phyloP scores from a whole-genome alignment of 257 asterid species.

The Nicotiana knightiana region DNA sequence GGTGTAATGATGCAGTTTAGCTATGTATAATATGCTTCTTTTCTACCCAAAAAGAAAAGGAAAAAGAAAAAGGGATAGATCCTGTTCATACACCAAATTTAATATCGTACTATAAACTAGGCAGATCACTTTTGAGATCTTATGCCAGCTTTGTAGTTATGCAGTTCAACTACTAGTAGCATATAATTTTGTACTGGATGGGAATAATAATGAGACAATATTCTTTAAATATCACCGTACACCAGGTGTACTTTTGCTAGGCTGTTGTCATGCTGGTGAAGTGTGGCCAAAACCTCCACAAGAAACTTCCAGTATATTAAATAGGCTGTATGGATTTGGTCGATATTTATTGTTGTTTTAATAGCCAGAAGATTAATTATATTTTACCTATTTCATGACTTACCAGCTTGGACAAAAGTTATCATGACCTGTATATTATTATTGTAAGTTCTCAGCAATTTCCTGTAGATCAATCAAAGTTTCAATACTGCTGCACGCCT shows the following conservation, averaged over 20 bases:
- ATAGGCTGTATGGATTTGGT: neutral
- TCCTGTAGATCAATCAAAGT: neutral
- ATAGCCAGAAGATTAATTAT: neutral
- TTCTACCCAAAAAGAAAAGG: neutral
- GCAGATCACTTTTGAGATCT: neutral
- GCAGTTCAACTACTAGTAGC: neutral
- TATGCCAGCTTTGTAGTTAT: neutral
- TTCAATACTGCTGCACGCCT: neutral
- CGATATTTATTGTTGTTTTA: neutral
- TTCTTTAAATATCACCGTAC: neutral
- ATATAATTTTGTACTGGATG: neutral
- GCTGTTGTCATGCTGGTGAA: conserved; percentile 1
- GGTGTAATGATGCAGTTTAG: too few relatives aligned
- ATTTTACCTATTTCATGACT: neutral
- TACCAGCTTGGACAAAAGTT: neutral
- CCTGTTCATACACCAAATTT: too few relatives aligned
- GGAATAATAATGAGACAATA: neutral
- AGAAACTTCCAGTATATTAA: neutral
- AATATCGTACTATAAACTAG: neutral
- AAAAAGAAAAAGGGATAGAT: neutral
- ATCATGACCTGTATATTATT: too few relatives aligned
- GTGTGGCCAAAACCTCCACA: neutral
- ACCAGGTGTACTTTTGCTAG: conserved; percentile 1
- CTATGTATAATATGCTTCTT: too few relatives aligned
- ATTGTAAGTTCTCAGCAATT: neutral